Base-by-base conservation (phyloP, 768 basidiomycete genomes). In the Boletus reticuloceps region DNA sequence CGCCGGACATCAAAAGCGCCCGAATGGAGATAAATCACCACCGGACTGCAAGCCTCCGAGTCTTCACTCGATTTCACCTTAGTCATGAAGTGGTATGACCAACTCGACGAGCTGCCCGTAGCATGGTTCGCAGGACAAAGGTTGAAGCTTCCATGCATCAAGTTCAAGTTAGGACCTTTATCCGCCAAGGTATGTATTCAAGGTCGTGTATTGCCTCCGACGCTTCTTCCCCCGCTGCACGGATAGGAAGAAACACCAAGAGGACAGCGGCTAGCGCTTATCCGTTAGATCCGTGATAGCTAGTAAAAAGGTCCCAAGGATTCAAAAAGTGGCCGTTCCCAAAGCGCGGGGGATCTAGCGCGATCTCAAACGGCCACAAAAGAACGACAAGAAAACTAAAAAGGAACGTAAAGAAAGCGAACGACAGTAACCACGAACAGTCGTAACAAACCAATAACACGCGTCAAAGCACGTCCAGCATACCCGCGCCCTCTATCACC, bases 91-190 rank as follows among this genome's bases (percentile, higher is more conserved):
- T 29, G 51, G 22, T 51, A 58, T 3, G 48, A 56, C 13, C 54
- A 14, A 12, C 39, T 58, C 20, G 0, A 36, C 6, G 54, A 14
- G 1, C 39, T 58, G n/a, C 36, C 17, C 0, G 27, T 47, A 0
- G 25, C 51, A 6, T 32, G 1, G 0, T 50, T 50, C 1, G 22
- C 17, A 8, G 47, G 27, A 1, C 38, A 31, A 19, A 34, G 41
- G 27, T 20, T 61, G 53, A 44, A 32, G 25, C 45, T 61, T 36
- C 55, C 59, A 1, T 61, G 59, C 29, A 19, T 61, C 22, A 13
- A 5, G 4, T 61, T 61, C 37, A 42, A 51, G n/a, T 42, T 61
- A 6, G 45, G 55, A 9, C 31, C 3, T 17, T 8, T 44, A 44
- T 44, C 42, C n/a, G 27, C 27, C 27, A 27, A 27, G 8, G 27